Evolutionary conservation across 148 eudicot genomes (phyloP).

Genomic region (Cornus controversa): DNA sequence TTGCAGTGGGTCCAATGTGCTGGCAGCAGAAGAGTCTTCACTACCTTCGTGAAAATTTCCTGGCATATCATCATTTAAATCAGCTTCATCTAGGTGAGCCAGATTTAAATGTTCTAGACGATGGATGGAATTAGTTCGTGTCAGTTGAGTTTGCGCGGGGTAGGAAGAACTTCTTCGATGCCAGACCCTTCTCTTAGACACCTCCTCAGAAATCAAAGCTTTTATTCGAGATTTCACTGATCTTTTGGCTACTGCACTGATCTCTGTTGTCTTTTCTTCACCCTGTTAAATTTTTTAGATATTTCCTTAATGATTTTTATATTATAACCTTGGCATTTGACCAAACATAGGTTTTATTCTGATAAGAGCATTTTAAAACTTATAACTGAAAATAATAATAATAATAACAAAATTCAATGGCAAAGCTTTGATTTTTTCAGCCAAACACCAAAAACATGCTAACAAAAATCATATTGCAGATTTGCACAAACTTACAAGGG

Average conservation of each 20-base stretch:
- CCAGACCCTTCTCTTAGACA: slow-evolving; percentile 42
- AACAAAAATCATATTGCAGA: background rate
- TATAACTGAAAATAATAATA: background rate
- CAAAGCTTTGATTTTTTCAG: background rate
- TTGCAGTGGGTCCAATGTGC: slow-evolving; percentile 7
- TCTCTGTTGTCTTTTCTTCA: slow-evolving; percentile 23
- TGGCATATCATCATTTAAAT: background rate
- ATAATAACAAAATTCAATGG: background rate
- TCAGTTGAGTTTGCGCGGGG: slow-evolving; percentile 34
- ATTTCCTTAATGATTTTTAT: background rate
- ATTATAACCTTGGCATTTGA: background rate
- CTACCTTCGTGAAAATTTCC: background rate
- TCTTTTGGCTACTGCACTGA: slow-evolving; percentile 35
- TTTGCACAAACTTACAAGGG: slow-evolving; percentile 17
- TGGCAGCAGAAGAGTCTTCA: slow-evolving; percentile 10
- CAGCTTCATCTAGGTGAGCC: background rate
- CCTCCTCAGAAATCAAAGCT: slow-evolving; percentile 55
- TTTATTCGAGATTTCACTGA: slow-evolving; percentile 58
- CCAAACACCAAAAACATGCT: background rate
- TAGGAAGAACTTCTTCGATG: slow-evolving; percentile 64
- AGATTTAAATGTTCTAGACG: slow-evolving; percentile 12
- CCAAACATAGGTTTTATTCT: background rate
- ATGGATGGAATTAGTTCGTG: slow-evolving; percentile 14
- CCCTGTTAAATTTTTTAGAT: slow-evolving; percentile 24
- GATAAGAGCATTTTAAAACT: background rate